Conservation (phyloP, 2,329 filamentous ascomycete species). For the Calonectria pseudoreteaudii region DNA sequence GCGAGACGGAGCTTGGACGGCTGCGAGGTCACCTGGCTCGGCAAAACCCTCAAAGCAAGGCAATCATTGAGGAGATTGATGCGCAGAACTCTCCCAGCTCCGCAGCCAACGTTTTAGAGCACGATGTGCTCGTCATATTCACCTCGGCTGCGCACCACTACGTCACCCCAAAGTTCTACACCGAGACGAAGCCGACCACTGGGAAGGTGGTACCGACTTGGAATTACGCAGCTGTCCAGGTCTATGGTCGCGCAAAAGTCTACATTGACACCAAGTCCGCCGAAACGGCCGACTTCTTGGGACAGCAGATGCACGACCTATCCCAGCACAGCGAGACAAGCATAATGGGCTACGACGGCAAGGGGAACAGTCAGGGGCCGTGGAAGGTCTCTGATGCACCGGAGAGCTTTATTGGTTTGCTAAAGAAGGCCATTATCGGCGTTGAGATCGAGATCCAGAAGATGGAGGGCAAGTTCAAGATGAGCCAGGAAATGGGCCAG, state of each 20-base stretch:
- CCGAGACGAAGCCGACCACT: conserved; percentile 70
- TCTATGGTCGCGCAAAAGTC: conserved; percentile 68
- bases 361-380: conserved; percentile 43
- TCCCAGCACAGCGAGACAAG: conserved; percentile 60
- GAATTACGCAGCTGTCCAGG: conserved; percentile 76
- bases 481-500: conserved; percentile 69
- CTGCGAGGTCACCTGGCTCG: conserved; percentile 73
- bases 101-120: conserved; percentile 47
- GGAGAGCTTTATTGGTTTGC: conserved; percentile 63
- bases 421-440: conserved; percentile 70
- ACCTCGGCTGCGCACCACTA: conserved; percentile 70
- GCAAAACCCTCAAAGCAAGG: conserved; percentile 72
- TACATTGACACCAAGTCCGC: conserved; percentile 61
- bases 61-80: conserved; percentile 61
- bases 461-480: conserved; percentile 73
- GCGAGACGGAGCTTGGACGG: conserved; percentile 52
- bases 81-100: conserved; percentile 23
- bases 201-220: conserved; percentile 78
- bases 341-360: conserved; percentile 68
- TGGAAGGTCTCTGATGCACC: conserved; percentile 72
- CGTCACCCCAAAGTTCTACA: conserved; percentile 76
- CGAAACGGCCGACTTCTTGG: conserved; percentile 59
- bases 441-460: conserved; percentile 67
- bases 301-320: conserved; percentile 64
- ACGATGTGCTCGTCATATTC: conserved; percentile 74